A percentile compares a stretch with the other conserved stretches of the same genome.
Conservation (phyloP, 192 early-diverging fungal genomes). For the Bifiguratus adelaidae region DNA sequence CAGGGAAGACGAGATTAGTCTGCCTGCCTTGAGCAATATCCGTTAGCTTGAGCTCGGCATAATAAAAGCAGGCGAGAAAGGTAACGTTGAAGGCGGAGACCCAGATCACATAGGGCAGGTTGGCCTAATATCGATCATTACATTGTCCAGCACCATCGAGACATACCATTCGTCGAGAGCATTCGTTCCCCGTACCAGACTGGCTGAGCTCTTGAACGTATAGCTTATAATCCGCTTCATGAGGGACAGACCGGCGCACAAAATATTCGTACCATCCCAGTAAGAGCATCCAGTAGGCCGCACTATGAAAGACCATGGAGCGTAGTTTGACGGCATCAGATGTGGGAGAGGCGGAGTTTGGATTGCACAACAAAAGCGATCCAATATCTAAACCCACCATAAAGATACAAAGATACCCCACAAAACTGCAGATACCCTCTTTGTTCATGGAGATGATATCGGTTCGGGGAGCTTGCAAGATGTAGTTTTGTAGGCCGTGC, state of each 20-base stretch:
- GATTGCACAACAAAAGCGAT: constrained; percentile 34
- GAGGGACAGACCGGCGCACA: too few relatives aligned
- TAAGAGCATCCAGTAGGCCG: constrained; percentile 14
- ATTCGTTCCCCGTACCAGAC: constrained; percentile 39
- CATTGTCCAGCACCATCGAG: background rate
- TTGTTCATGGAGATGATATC: constrained; percentile 75
- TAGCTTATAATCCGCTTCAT: too few relatives aligned
- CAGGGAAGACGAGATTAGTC: too few relatives aligned
- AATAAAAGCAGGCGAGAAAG: too few relatives aligned
- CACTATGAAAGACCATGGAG: constrained; percentile 35
- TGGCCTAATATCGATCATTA: constrained; percentile 29
- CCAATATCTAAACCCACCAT: constrained; percentile 70
- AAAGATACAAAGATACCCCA: constrained; percentile 79
- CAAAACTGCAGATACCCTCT: constrained; percentile 81
- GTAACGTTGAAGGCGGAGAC: constrained; percentile 57
- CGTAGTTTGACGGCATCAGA: constrained; percentile 23
- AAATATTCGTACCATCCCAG: constrained; percentile 24
- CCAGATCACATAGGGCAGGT: constrained; percentile 74
- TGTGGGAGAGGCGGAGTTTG: constrained; percentile 25
- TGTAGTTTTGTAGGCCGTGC: constrained; percentile 56
- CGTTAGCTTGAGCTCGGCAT: too few relatives aligned
- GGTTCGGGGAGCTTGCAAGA: constrained; percentile 61
- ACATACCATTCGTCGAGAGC: constrained; percentile 62
- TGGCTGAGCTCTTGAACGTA: constrained; percentile 33
- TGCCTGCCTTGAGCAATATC: too few relatives aligned